phyloP scores from a whole-genome alignment of 805 yeast genomes.

The Metschnikowia gruessii region DNA sequence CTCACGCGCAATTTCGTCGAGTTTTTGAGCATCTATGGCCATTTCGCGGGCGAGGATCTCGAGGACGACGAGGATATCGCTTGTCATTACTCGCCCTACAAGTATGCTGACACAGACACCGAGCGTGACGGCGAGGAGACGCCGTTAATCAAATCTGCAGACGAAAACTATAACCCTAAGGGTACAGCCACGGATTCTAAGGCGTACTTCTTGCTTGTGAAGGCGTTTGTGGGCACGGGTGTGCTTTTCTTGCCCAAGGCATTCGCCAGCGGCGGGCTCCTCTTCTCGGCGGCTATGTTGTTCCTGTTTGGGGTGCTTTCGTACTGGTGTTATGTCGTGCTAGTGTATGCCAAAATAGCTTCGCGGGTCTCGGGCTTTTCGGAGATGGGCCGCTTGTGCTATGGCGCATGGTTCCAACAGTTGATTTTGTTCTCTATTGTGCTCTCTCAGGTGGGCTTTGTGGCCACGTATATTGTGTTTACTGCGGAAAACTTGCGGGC shows the following conservation, averaged over 20 bases:
- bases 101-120: slow-evolving; percentile 15
- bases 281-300: slow-evolving; percentile 53
- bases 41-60: slow-evolving; percentile 80
- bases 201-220: slow-evolving; percentile 67
- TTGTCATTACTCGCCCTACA: slow-evolving; percentile 40
- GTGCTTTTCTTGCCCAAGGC: slow-evolving; percentile 68
- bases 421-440: slow-evolving; percentile 63
- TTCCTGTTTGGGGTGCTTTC: slow-evolving; percentile 65
- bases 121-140: slow-evolving; percentile 33
- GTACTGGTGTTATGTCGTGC: slow-evolving; percentile 71
- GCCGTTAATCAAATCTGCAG: slow-evolving; percentile 26
- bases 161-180: slow-evolving; percentile 13
- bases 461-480: slow-evolving; percentile 77
- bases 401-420: slow-evolving; percentile 63
- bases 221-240: slow-evolving; percentile 78
- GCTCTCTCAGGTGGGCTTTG: slow-evolving; percentile 74
- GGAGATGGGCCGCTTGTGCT: slow-evolving; percentile 63
- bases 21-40: slow-evolving; percentile 75
- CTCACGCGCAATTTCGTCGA: slow-evolving; percentile 73
- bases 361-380: slow-evolving; percentile 74
- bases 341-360: slow-evolving; percentile 55
- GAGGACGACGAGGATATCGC: slow-evolving; percentile 63
- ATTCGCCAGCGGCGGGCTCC: slow-evolving; percentile 68
- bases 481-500: slow-evolving; percentile 71
- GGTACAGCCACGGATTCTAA: slow-evolving; percentile 74